phyloP scores from a whole-genome alignment of 2,329 filamentous ascomycete species.

The Ceratocystis smalleyi region DNA sequence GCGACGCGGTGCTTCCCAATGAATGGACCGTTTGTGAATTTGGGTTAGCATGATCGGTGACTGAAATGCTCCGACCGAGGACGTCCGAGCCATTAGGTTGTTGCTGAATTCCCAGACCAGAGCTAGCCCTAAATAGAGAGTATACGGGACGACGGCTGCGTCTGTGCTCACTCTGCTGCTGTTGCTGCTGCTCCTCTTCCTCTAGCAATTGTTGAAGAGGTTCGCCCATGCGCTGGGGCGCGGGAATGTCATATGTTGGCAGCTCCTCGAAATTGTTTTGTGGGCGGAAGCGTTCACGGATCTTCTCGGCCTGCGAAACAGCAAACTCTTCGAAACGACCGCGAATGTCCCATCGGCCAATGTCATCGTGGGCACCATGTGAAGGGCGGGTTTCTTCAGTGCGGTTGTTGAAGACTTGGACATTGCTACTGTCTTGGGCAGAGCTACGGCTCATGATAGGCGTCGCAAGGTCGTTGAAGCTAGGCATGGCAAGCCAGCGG shows the following conservation, averaged over 20 bases:
- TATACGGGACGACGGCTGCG: not conserved
- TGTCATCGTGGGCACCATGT: constrained; percentile 17
- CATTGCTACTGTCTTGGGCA: constrained; percentile 15
- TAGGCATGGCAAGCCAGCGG: constrained; percentile 19
- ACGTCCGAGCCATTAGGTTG: not conserved
- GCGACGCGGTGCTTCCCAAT: not conserved
- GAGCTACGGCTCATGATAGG: constrained; percentile 22
- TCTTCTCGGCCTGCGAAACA: constrained; percentile 42
- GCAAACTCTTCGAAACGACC: constrained; percentile 46
- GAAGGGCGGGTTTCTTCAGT: constrained; percentile 2
- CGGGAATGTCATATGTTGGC: constrained; percentile 45
- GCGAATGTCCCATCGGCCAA: constrained; percentile 39
- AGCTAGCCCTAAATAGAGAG: not conserved
- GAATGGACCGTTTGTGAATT: not conserved
- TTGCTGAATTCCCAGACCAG: not conserved
- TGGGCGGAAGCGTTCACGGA: constrained; percentile 41
- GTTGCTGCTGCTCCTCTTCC: constrained; percentile 29
- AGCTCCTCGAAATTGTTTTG: constrained; percentile 39
- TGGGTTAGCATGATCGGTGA: not conserved
- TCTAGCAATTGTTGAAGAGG: constrained; percentile 42
- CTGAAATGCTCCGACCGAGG: not conserved
- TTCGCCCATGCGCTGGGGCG: constrained; percentile 41
- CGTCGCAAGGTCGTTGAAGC: constrained; percentile 21
- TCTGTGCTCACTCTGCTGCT: not conserved
- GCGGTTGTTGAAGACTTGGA: not conserved